These are phyloP conservation scores for Alternaria metachromatica DNA, from an alignment of 2,329 filamentous ascomycete species.

Conservation along the genomic window DNA sequence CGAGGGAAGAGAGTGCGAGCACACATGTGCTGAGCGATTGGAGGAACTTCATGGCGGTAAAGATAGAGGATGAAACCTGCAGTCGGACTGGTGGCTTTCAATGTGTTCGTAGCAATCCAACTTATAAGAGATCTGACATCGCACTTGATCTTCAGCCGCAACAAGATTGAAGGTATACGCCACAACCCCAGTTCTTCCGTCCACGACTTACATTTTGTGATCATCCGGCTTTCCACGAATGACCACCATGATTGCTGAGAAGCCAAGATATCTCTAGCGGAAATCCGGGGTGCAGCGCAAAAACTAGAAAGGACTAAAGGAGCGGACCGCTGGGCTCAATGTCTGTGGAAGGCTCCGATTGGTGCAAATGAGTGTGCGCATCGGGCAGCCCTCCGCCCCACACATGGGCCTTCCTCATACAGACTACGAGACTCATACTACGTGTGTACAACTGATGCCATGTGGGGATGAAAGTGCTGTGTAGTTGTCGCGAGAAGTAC, in stretches of 20 bases:
- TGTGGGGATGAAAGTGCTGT: neutral
- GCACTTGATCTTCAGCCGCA: neutral
- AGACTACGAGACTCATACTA: neutral
- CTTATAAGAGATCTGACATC: neutral
- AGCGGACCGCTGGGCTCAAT: neutral
- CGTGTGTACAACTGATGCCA: neutral
- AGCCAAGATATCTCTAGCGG: neutral
- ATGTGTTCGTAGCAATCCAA: neutral
- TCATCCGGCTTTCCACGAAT: conserved; percentile 3
- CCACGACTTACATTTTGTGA: neutral
- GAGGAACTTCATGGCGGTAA: conserved; percentile 21
- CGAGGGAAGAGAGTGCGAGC: conserved; percentile 28
- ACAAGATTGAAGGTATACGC: neutral
- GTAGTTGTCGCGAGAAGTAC: neutral
- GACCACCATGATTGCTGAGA: neutral
- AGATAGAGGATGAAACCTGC: neutral
- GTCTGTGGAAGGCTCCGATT: conserved; percentile 10
- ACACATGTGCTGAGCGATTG: conserved; percentile 16
- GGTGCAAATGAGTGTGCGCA: conserved; percentile 14
- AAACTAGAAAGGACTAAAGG: neutral
- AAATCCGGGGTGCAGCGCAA: neutral
- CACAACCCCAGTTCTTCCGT: neutral
- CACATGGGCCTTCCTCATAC: neutral
- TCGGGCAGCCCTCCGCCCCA: conserved; percentile 4
- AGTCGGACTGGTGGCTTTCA: fast-evolving